Percentiles rank a stretch among this genome's conserved stretches.
These are phyloP conservation scores for Ophiocordyceps robertsii DNA, from an alignment of 2,329 filamentous ascomycete genomes.

Conservation along the genomic window DNA sequence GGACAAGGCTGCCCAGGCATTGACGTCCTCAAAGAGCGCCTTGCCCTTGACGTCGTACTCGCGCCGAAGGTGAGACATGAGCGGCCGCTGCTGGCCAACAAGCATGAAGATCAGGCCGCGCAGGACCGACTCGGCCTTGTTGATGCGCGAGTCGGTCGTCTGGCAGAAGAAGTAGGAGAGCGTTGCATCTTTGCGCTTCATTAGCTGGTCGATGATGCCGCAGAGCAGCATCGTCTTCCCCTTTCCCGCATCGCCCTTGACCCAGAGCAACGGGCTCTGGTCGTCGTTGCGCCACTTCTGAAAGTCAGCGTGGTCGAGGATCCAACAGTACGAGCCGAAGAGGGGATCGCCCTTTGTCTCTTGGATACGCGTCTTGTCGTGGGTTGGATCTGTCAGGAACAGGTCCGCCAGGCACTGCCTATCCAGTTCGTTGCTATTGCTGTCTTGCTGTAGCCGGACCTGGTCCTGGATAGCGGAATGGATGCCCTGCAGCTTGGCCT, in stretches of 20 bases:
- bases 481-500: background rate
- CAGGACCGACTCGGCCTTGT: conserved; percentile 24
- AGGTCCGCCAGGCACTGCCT: too few species aligned
- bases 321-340: conserved; percentile 18
- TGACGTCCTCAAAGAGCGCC: conserved; percentile 23
- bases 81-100: conserved; percentile 14
- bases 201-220: conserved; percentile 13
- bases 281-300: conserved; percentile 18
- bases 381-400: too few species aligned
- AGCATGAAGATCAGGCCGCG: conserved; percentile 29
- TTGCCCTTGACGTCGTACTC: conserved; percentile 10
- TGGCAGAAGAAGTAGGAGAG: conserved; percentile 28
- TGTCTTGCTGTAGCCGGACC: conserved; percentile 4
- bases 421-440: conserved; percentile 5
- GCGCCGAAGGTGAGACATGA: conserved; percentile 19
- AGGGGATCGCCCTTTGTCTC: conserved; percentile 19
- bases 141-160: conserved; percentile 19
- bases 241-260: conserved; percentile 20
- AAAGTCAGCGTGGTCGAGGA: conserved; percentile 11
- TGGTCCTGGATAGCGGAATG: conserved; percentile 1
- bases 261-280: conserved; percentile 13
- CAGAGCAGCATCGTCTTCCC: conserved; percentile 23
- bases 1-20: conserved; percentile 21
- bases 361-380: conserved; percentile 24
- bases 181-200: background rate